These are phyloP conservation scores for Colletotrichum godetiae DNA, from an alignment of 2,329 filamentous ascomycete genomes.

Conservation along the genomic window DNA sequence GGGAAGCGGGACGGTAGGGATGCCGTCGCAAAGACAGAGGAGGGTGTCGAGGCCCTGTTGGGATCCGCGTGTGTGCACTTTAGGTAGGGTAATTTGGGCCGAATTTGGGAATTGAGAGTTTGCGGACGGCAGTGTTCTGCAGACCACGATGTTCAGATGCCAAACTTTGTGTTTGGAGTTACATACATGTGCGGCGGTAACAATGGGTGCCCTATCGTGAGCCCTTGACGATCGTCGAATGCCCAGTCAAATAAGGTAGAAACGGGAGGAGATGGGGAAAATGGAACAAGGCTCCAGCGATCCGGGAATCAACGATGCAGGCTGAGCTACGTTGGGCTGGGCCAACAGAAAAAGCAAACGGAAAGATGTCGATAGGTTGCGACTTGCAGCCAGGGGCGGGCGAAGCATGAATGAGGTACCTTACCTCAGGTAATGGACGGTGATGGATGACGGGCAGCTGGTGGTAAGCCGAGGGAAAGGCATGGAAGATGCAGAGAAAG, in stretches of 20 bases:
- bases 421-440: neutral
- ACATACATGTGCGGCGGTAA: neutral
- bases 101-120: neutral
- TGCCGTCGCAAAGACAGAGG: constrained; percentile 25
- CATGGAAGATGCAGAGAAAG: constrained; percentile 18
- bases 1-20: constrained; percentile 34
- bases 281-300: constrained; percentile 20
- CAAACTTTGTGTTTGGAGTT: neutral
- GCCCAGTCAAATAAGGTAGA: constrained; percentile 2
- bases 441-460: constrained; percentile 16
- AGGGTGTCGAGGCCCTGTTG: constrained; percentile 10
- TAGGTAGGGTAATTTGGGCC: neutral
- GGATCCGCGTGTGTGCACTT: neutral
- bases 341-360: constrained; percentile 6
- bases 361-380: constrained; percentile 6
- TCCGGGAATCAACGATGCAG: constrained; percentile 17
- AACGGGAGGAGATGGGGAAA: neutral
- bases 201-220: neutral
- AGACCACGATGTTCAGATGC: neutral
- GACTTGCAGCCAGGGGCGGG: constrained; percentile 8
- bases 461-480: constrained; percentile 17
- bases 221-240: neutral
- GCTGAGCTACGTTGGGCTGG: neutral
- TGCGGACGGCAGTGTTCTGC: neutral
- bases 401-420: neutral